Conservation (phyloP, 805 yeast genomes). For the Isabelozyma heimii region DNA sequence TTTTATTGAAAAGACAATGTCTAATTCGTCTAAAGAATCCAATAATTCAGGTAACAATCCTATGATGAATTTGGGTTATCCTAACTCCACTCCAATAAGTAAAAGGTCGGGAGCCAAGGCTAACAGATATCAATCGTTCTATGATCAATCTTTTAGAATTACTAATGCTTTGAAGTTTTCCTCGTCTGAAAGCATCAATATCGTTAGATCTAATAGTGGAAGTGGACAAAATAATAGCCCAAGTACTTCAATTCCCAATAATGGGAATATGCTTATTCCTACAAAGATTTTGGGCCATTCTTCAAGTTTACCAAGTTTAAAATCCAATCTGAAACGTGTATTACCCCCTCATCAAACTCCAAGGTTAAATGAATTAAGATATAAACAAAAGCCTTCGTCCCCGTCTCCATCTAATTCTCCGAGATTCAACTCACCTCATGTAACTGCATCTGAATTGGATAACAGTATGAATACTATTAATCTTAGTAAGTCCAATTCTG, state of each 20-base stretch:
- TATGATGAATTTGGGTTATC: constrained; percentile 4
- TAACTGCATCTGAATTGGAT: neutral
- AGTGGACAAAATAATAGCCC: neutral
- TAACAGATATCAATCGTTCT: constrained; percentile 45
- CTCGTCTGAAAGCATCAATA: constrained; percentile 20
- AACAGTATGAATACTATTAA: neutral
- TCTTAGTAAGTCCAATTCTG: neutral
- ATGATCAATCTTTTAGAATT: constrained; percentile 43
- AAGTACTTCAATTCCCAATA: constrained; percentile 1
- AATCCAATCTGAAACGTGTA: constrained; percentile 3
- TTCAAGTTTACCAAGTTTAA: constrained; percentile 23
- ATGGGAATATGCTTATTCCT: constrained; percentile 1
- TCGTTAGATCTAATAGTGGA: constrained; percentile 13
- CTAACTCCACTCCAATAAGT: constrained; percentile 15
- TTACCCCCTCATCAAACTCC: neutral
- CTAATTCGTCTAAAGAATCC: constrained; percentile 33
- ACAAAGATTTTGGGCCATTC: constrained; percentile 20
- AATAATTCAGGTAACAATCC: constrained; percentile 6
- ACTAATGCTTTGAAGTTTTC: constrained; percentile 41
- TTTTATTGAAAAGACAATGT: constrained; percentile 29
- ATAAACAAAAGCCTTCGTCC: neutral
- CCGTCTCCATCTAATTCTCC: neutral
- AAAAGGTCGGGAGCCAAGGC: constrained; percentile 44
- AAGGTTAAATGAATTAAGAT: neutral
- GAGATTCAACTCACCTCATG: neutral